Evolutionary conservation across 148 eudicot species (phyloP).

Genomic region (Limonium bicolor): DNA sequence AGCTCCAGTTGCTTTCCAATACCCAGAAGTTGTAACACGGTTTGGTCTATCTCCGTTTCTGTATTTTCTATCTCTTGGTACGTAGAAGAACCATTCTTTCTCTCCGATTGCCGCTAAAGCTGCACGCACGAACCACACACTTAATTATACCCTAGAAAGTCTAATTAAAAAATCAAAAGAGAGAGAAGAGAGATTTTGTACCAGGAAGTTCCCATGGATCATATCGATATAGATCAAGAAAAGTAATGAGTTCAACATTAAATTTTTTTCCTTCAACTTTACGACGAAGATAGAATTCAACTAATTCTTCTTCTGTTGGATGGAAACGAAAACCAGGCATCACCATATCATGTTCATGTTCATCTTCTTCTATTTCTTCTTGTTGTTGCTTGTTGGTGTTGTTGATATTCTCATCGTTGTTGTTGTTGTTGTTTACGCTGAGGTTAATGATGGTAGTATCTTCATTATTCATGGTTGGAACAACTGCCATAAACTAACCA

Average conservation of each 20-base stretch:
- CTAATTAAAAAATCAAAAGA: neutral
- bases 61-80: constrained; percentile 49
- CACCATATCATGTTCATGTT: constrained; percentile 8
- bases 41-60: constrained; percentile 57
- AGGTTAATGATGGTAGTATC: neutral
- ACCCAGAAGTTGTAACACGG: constrained; percentile 51
- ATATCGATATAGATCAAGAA: constrained; percentile 36
- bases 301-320: constrained; percentile 50
- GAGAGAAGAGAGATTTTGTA: neutral
- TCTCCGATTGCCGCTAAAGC: constrained; percentile 45
- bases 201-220: constrained; percentile 61
- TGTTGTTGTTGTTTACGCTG: constrained; percentile 3
- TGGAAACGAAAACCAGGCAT: constrained; percentile 46
- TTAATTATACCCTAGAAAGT: neutral
- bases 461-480: neutral
- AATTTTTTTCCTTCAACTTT: constrained; percentile 11
- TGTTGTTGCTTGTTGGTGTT: neutral
- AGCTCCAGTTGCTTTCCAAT: constrained; percentile 58
- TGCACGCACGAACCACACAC: neutral
- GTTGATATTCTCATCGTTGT: neutral
- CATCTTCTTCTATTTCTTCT: neutral
- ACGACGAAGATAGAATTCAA: constrained; percentile 36
- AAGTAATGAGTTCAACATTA: constrained; percentile 32
- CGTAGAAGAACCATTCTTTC: constrained; percentile 54
- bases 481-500: constrained; percentile 5